A percentile compares a stretch with the other conserved stretches of the same genome.
Conservation (phyloP, 805 yeast species). For the Yarrowia hollandica region DNA sequence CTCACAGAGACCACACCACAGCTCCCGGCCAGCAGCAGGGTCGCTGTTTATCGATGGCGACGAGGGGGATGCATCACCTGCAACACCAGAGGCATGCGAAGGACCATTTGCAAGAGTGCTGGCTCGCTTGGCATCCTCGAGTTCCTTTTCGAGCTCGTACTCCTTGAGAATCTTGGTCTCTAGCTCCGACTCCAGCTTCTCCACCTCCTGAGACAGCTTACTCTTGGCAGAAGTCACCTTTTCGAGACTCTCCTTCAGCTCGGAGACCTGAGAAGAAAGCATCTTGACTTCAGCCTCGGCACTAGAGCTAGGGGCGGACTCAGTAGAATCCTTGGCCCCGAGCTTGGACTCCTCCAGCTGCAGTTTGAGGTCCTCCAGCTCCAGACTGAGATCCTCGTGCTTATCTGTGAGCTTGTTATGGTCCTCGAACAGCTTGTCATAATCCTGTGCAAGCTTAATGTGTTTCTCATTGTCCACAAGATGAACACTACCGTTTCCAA, state of each 20-base stretch:
- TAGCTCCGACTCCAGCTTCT: constrained; percentile 37
- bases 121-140: constrained; percentile 30
- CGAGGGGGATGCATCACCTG: background rate
- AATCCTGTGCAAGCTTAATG: constrained; percentile 9
- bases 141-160: constrained; percentile 39
- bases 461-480: constrained; percentile 38
- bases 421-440: constrained; percentile 24
- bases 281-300: constrained; percentile 18
- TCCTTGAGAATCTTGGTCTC: constrained; percentile 38
- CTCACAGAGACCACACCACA: constrained; percentile 95
- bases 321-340: background rate
- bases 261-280: constrained; percentile 6
- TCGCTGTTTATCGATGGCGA: constrained; percentile 43
- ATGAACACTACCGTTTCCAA: constrained; percentile 37
- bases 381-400: constrained; percentile 13
- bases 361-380: constrained; percentile 15
- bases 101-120: constrained; percentile 5
- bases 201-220: constrained; percentile 34
- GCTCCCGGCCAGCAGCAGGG: constrained; percentile 69
- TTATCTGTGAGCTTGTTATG: constrained; percentile 19
- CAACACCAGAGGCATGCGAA: background rate
- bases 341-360: constrained; percentile 21
- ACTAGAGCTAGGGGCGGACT: constrained; percentile 5
- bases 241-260: constrained; percentile 9
- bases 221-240: constrained; percentile 12